phyloP scores from a whole-genome alignment of 805 yeast genomes.

The Saccharomyces cerevisiae region DNA sequence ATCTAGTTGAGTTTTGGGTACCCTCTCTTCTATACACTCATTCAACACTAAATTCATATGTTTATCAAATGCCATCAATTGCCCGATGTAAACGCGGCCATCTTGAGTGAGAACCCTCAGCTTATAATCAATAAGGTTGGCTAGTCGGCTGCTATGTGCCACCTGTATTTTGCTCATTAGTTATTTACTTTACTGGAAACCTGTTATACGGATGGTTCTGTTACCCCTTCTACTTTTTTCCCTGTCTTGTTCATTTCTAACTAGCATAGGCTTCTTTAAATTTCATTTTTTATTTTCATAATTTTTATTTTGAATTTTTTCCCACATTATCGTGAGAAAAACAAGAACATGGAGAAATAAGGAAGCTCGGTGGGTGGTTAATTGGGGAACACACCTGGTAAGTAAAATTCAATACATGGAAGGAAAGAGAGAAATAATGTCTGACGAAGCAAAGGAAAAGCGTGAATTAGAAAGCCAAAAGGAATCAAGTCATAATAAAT shows the following conservation, averaged over 20 bases:
- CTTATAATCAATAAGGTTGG: conserved; percentile 66
- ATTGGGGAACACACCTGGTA: background rate
- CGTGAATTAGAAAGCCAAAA: conserved; percentile 12
- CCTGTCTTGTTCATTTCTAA: background rate
- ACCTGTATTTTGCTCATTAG: conserved; percentile 14
- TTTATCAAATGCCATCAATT: conserved; percentile 78
- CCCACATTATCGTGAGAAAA: background rate
- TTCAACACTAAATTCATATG: conserved; percentile 79
- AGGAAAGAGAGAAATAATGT: conserved; percentile 10
- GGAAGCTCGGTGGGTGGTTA: background rate
- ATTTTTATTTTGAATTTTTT: background rate
- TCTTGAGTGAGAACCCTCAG: conserved; percentile 71
- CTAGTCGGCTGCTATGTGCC: conserved; percentile 21
- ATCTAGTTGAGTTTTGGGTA: conserved; percentile 47
- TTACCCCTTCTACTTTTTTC: background rate
- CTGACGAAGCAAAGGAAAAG: conserved; percentile 23
- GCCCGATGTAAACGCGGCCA: conserved; percentile 70
- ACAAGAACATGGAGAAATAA: background rate
- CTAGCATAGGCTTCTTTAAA: background rate
- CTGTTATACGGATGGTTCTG: background rate
- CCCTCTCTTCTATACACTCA: conserved; percentile 76
- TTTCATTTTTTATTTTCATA: background rate
- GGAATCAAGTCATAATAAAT: background rate
- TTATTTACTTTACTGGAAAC: background rate
- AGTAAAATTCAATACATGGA: background rate